phyloP scores from a whole-genome alignment of 1,284 basidiomycete species.

The Tremellales sp. region DNA sequence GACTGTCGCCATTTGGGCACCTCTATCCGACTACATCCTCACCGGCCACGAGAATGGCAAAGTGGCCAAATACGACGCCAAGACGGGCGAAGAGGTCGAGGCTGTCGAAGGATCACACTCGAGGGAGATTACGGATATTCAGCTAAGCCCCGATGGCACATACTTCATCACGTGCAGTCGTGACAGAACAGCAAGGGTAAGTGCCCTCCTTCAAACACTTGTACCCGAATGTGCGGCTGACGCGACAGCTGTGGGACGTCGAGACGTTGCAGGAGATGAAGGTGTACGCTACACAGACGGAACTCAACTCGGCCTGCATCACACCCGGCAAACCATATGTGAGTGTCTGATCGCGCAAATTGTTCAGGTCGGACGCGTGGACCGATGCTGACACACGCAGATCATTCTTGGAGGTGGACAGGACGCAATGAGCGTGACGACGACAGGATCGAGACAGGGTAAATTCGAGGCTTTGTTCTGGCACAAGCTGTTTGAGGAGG shows the following conservation, averaged over 20 bases:
- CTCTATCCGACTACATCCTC: slow-evolving; percentile 73
- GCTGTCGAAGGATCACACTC: slow-evolving; percentile 71
- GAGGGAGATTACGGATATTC: slow-evolving; percentile 83
- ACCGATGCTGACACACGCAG: too few relatives aligned
- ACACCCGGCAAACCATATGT: slow-evolving; percentile 82
- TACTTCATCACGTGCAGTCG: slow-evolving; percentile 97
- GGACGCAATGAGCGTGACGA: slow-evolving; percentile 97
- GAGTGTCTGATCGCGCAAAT: slow-evolving; percentile 20
- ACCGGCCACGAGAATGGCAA: slow-evolving; percentile 97
- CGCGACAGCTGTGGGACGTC: slow-evolving; percentile 76
- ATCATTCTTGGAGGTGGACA: slow-evolving; percentile 92
- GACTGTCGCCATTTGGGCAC: slow-evolving; percentile 88
- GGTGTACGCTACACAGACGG: slow-evolving; percentile 88
- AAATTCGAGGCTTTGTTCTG: slow-evolving; percentile 99
- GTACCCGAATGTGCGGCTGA: not conserved
- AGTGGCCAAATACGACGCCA: slow-evolving; percentile 81
- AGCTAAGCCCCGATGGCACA: slow-evolving; percentile 81
- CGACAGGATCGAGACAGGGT: slow-evolving; percentile 85
- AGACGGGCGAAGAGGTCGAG: slow-evolving; percentile 82
- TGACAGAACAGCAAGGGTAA: slow-evolving; percentile 89
- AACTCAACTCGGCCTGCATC: slow-evolving; percentile 89
- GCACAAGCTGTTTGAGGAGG: slow-evolving; percentile 98
- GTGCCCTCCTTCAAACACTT: slow-evolving; percentile 30
- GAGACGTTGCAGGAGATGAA: slow-evolving; percentile 87
- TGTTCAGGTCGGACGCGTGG: too few relatives aligned